Percentiles rank a stretch among this genome's conserved stretches.
Evolutionary conservation across 352 stramenopile genomes (phyloP).

Genomic region (Globisporangium recalcitrans): DNA sequence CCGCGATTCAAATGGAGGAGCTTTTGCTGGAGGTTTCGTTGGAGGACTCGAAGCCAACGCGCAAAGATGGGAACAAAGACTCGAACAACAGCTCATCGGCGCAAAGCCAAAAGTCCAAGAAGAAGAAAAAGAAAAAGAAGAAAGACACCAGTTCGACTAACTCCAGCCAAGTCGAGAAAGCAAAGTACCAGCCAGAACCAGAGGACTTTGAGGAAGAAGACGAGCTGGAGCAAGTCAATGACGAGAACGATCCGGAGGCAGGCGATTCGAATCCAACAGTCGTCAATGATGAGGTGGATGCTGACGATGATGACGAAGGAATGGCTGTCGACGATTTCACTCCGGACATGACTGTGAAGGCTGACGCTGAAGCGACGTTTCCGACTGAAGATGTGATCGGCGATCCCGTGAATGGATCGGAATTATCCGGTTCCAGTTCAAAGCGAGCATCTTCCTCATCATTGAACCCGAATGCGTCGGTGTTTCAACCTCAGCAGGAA

Average conservation of each 20-base stretch:
- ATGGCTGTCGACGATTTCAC: neutral
- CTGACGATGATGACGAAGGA: neutral
- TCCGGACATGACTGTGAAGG: neutral
- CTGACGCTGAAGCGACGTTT: neutral
- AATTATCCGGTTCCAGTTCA: neutral
- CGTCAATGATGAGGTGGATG: neutral
- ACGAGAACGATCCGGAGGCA: neutral
- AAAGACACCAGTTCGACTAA: constrained; percentile 14
- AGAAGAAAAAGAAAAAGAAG: constrained; percentile 44
- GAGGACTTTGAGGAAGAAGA: constrained; percentile 11
- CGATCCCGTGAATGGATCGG: neutral
- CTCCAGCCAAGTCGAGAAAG: neutral
- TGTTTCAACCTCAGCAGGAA: constrained; percentile 42
- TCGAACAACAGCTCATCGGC: neutral
- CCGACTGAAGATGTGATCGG: neutral
- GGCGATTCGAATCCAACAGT: neutral
- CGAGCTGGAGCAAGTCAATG: neutral
- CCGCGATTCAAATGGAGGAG: constrained; percentile 68
- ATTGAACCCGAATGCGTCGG: constrained; percentile 56
- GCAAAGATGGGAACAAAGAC: constrained; percentile 3
- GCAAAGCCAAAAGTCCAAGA: constrained; percentile 21
- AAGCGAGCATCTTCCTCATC: constrained; percentile 15
- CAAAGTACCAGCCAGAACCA: constrained; percentile 14
- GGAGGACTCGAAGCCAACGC: constrained; percentile 19
- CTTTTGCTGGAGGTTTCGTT: constrained; percentile 56